Conservation (phyloP, 2,329 filamentous ascomycete species). For the Claviceps humidiphila region DNA sequence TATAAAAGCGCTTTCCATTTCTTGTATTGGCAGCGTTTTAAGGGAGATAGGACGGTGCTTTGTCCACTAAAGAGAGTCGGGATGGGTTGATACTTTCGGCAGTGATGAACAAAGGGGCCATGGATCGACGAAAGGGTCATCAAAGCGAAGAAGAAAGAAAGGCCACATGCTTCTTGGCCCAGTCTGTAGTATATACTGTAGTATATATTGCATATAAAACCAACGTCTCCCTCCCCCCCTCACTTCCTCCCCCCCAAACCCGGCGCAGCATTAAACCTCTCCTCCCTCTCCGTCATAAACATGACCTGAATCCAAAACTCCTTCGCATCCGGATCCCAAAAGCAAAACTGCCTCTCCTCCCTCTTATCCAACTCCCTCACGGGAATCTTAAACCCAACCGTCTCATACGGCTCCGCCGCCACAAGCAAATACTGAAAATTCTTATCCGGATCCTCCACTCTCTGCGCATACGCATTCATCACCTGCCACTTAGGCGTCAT, state of each 20-base stretch:
- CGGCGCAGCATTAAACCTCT: constrained; percentile 61
- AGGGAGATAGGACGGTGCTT: not conserved
- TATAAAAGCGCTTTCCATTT: not conserved
- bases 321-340: constrained; percentile 91
- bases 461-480: constrained; percentile 96
- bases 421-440: constrained; percentile 90
- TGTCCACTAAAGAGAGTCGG: too few relatives aligned
- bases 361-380: constrained; percentile 82
- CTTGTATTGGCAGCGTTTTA: not conserved
- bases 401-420: constrained; percentile 96
- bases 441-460: constrained; percentile 86
- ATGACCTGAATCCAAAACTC: constrained; percentile 97
- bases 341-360: constrained; percentile 80
- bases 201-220: too few relatives aligned
- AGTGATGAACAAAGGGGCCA: too few relatives aligned
- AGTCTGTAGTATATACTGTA: too few relatives aligned
- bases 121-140: too few relatives aligned
- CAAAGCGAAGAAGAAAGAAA: not conserved
- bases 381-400: constrained; percentile 90
- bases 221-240: constrained; percentile 3
- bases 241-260: constrained; percentile 39
- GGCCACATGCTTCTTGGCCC: not conserved
- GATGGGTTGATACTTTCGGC: too few relatives aligned
- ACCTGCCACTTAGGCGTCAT: constrained; percentile 77
- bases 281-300: constrained; percentile 96